These are phyloP conservation scores for Dioscorea zingiberensis DNA, from an alignment of 106 monocot species.

Conservation along the genomic window DNA sequence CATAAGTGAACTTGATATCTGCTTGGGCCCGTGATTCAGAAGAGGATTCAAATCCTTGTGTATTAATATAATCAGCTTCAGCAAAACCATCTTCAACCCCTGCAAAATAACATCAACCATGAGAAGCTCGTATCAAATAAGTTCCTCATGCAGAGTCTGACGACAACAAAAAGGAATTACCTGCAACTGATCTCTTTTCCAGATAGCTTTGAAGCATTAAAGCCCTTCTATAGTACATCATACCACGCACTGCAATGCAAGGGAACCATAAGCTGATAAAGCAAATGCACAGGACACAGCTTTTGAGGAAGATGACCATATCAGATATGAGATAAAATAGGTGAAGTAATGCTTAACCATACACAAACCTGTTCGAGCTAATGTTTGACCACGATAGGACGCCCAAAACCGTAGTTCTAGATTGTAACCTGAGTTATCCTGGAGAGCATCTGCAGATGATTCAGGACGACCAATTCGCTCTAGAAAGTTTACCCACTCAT, in stretches of 20 bases:
- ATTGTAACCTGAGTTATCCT: slow-evolving; percentile 44
- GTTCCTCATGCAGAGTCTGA: background rate
- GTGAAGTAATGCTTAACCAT: too few species aligned
- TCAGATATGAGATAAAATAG: too few species aligned
- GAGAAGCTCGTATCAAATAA: background rate
- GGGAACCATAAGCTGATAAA: too few species aligned
- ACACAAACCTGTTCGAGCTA: slow-evolving; percentile 80
- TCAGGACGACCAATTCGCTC: slow-evolving; percentile 68
- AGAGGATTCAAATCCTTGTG: slow-evolving; percentile 82
- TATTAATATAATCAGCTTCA: slow-evolving; percentile 42
- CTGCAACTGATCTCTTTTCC: slow-evolving; percentile 67
- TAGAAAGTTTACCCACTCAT: slow-evolving; percentile 95
- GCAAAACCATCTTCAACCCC: slow-evolving; percentile 74
- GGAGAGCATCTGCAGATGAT: slow-evolving; percentile 59
- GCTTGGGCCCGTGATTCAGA: slow-evolving; percentile 85
- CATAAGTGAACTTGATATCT: slow-evolving; percentile 95
- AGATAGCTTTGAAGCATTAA: slow-evolving; percentile 86
- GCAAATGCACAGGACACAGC: background rate
- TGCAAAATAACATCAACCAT: slow-evolving; percentile 16
- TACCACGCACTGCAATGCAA: slow-evolving; percentile 70
- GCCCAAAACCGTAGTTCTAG: slow-evolving; percentile 94
- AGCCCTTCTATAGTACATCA: slow-evolving; percentile 99
- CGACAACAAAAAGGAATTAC: slow-evolving; percentile 8
- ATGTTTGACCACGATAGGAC: slow-evolving; percentile 93
- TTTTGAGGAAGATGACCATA: too few species aligned